phyloP scores from a whole-genome alignment of 768 basidiomycete species.

The Tricholoma matsutake region DNA sequence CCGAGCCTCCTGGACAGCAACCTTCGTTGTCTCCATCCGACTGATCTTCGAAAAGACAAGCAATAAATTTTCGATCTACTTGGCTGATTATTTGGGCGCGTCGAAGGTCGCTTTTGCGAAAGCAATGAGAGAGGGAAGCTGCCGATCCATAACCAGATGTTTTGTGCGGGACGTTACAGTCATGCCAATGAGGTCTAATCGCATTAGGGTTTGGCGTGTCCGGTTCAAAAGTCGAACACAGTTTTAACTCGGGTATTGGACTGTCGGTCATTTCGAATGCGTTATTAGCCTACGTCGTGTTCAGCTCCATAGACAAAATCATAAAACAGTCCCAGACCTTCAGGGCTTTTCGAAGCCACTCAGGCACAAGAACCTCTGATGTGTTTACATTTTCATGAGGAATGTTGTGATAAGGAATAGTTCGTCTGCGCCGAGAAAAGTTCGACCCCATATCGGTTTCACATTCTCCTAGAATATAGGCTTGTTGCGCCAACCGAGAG shows the following conservation, averaged over 20 bases:
- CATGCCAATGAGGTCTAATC: neutral
- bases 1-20: neutral
- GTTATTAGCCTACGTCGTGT: conserved; percentile 45
- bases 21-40: conserved; percentile 10
- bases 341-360: conserved; percentile 64
- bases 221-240: conserved; percentile 13
- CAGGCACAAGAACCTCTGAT: conserved; percentile 33
- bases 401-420: conserved; percentile 23
- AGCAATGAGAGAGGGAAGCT: conserved; percentile 28
- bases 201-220: neutral
- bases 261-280: conserved; percentile 49
- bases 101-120: conserved; percentile 53
- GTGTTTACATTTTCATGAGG: conserved; percentile 2
- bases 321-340: conserved; percentile 35
- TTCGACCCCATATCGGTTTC: conserved; percentile 2
- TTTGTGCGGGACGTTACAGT: neutral
- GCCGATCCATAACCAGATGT: neutral
- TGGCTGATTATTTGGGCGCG: conserved; percentile 70
- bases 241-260: conserved; percentile 38
- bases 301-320: neutral
- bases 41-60: conserved; percentile 51
- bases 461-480: conserved; percentile 5
- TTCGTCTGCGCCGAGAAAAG: conserved; percentile 20
- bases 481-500: conserved; percentile 41
- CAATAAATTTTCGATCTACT: conserved; percentile 89